Base-by-base conservation (phyloP, 225 moss, liverwort and hornwort genomes). In the Bryum argenteum region DNA sequence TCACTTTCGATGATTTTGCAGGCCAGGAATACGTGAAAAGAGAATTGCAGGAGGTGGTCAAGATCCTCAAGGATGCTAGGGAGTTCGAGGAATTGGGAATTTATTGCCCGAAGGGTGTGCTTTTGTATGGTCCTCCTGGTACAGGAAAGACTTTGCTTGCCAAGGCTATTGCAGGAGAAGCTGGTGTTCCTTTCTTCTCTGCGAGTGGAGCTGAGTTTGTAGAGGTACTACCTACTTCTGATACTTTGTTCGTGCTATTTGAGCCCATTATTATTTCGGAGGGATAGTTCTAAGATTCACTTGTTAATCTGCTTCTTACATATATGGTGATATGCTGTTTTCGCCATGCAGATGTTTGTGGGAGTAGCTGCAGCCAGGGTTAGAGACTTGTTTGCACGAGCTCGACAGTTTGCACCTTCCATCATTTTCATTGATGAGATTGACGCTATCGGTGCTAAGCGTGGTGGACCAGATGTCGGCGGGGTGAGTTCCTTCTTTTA, bases 191-290 rank as follows among this genome's bases (percentile, higher is more conserved):
- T 19, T 98, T 98, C 66, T 98, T 98, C 82, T 98, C 94, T 73
- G 98, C 94, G 37, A 98, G 98, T 76, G 98, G 98, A 78, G 87
- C 98, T 54, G 98, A 98, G 81, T 98, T 98, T 87, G 98, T 98
- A 15, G 98, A 98, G 94, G 97, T 97, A 77, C 58, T 69, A 10
- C 8, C 18, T 67, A 40, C n/a, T 72, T 69, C 47, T 76, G 60
- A 7, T 23, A 60, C 58, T 66, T 61, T 12, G 6, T 70, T 40
- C 41, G 21, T 55, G 48, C 21, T n/a, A 63, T 53, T 79, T 15
- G 54, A 63, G 21, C 70, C 61, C 70, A 41, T 65, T 71, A 15
- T 52, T 57, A 14, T 39, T 65, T 22, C 37, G 50, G 56, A 74
- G 55, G 60, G 50, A 63, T 37, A 43, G 18, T 60, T 61, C 38